Base-by-base conservation (phyloP, 768 basidiomycete species). In the Paxillus ammoniavirescens region DNA sequence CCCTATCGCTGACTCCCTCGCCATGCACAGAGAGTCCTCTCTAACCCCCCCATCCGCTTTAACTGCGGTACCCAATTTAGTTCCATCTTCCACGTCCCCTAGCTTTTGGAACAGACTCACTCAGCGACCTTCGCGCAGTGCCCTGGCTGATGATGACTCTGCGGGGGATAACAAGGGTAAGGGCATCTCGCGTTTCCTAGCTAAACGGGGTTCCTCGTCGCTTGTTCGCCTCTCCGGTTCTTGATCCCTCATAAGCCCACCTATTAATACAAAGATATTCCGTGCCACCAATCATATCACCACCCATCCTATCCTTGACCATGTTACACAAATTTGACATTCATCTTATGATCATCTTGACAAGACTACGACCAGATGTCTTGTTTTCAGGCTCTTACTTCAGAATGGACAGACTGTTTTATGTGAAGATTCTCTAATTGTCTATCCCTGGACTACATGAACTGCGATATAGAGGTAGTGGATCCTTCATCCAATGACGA, bases 401-500 rank as follows among this genome's bases (percentile, higher is more conserved):
- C 26, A 26, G 26, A 15, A 41, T 38, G 28, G 18, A 31, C 17
- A 17, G 6, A 50, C 26, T 18, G 41, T 42, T n/a, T 56, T 56
- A 55, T 44, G 18, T 52, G 53, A 55, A 17, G 35, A 41, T 33
- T 17, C 43, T 68, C 65, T 67, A 21, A 65, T 65, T 62, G 55
- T 60, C 52, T 47, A 52, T 55, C 54, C 47, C 42, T 43, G 58
- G 47, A 61, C 55, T 55, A 64, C 68, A 60, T 23, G 48, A 15
- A 42, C 45, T 55, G 56, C 57, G 46, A 49, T 57, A 59, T 44
- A 41, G 18, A 42, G 18, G 46, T 23, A 23, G 13, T 42, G 14
- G 17, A 35, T 35, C 4, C 8, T 53, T 53, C 79, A 97, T 78
- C 94, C 94, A 68, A 97, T 82, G 68, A 93, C 65, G 57, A 97